A percentile compares a stretch with the other conserved stretches of the same genome.
Conservation (phyloP, 768 basidiomycete genomes). For the Cystoderma amianthinum region DNA sequence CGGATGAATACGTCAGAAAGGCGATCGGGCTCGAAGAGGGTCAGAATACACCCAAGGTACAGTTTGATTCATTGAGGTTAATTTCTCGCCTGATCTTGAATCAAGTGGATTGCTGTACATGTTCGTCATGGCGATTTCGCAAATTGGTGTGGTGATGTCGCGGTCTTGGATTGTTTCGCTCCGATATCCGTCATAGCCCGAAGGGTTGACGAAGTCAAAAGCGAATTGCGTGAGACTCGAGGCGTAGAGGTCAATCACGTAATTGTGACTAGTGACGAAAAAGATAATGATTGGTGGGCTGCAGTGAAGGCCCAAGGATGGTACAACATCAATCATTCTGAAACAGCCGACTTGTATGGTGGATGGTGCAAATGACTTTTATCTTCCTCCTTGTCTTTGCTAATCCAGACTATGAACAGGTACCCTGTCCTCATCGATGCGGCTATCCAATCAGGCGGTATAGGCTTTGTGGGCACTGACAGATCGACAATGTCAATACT, state of each 20-base stretch:
- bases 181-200: conserved; percentile 44
- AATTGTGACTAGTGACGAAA: conserved; percentile 62
- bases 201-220: conserved; percentile 48
- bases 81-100: background rate
- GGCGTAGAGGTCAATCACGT: conserved; percentile 43
- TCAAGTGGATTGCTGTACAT: conserved; percentile 52
- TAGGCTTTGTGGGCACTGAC: conserved; percentile 69
- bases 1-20: conserved; percentile 36
- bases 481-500: conserved; percentile 66
- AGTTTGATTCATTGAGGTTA: conserved; percentile 10
- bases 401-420: conserved; percentile 26
- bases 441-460: conserved; percentile 58
- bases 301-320: conserved; percentile 43
- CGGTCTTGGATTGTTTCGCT: conserved; percentile 43
- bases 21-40: conserved; percentile 30
- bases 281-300: conserved; percentile 51
- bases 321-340: conserved; percentile 42
- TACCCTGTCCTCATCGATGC: conserved; percentile 72
- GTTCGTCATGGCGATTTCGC: conserved; percentile 50
- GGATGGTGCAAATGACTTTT: conserved; percentile 40
- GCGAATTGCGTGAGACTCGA: conserved; percentile 35
- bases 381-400: background rate
- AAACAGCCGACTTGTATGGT: conserved; percentile 38
- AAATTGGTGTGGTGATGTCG: conserved; percentile 33
- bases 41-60: conserved; percentile 39